These are phyloP conservation scores for Mrakiaceae sp. DNA, from an alignment of 1,284 basidiomycete genomes.

Conservation along the genomic window DNA sequence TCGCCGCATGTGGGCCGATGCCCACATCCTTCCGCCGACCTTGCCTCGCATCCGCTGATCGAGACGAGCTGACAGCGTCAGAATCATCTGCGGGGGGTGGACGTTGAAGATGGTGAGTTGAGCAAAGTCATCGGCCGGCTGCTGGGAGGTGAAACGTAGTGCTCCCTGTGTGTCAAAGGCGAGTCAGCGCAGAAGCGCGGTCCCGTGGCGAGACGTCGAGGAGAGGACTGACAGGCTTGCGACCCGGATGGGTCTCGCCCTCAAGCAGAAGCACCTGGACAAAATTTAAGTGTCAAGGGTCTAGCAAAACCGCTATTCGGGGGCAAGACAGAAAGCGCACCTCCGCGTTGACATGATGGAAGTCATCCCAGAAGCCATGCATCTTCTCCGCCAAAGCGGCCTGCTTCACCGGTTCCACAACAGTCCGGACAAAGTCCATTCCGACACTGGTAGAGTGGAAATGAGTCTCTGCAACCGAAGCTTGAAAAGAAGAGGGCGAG, in stretches of 20 bases:
- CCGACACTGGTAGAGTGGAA: slow-evolving; percentile 27
- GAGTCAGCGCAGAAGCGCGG: too few species aligned
- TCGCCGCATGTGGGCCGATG: slow-evolving; percentile 42
- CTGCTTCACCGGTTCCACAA: slow-evolving; percentile 33
- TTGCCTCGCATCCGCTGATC: slow-evolving; percentile 32
- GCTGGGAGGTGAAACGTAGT: slow-evolving; percentile 35
- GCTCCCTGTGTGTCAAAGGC: too few species aligned
- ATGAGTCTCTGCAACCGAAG: too few species aligned
- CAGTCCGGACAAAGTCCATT: slow-evolving; percentile 37
- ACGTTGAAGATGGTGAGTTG: slow-evolving; percentile 34
- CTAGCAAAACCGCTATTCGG: too few species aligned
- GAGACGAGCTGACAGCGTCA: slow-evolving; percentile 31
- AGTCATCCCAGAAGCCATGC: slow-evolving; percentile 38
- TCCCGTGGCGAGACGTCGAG: too few species aligned
- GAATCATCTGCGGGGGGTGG: slow-evolving; percentile 27
- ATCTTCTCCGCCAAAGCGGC: slow-evolving; percentile 31
- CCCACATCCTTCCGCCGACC: slow-evolving; percentile 38
- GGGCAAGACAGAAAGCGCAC: too few species aligned
- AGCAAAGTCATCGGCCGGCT: slow-evolving; percentile 30
- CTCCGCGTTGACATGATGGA: slow-evolving; percentile 27
- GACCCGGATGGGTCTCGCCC: slow-evolving; percentile 25
- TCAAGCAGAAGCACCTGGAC: slow-evolving; percentile 31
- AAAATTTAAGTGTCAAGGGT: too few species aligned
- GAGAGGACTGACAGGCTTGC: slow-evolving; percentile 18
- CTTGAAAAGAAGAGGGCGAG: not conserved